Conservation (phyloP, 2,329 filamentous ascomycete genomes). For the Aspergillus spinulosporus region DNA sequence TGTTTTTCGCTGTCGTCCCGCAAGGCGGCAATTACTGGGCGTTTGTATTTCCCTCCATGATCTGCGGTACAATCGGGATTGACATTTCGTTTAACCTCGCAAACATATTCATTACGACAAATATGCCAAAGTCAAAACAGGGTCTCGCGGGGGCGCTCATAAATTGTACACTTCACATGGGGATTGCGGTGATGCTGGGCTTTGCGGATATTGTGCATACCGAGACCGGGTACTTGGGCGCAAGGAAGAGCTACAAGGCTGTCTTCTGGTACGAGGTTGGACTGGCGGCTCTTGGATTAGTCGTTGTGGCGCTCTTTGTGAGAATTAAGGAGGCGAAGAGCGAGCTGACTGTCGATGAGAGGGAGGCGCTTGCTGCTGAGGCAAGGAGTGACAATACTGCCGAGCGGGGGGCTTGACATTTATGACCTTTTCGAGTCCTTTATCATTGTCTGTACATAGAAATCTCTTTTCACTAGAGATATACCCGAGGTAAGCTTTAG, state of each 20-base stretch:
- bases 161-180: slow-evolving; percentile 69
- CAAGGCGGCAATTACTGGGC: slow-evolving; percentile 65
- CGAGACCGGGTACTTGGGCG: slow-evolving; percentile 48
- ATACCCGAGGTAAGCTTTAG: no score
- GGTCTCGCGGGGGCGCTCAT: slow-evolving; percentile 71
- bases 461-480: no score
- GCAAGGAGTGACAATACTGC: neutral
- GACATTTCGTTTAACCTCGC: slow-evolving; percentile 75
- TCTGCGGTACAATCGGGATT: slow-evolving; percentile 68
- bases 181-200: slow-evolving; percentile 70
- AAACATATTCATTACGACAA: slow-evolving; percentile 76
- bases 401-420: neutral
- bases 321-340: slow-evolving; percentile 57
- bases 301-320: slow-evolving; percentile 56
- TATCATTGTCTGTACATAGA: neutral
- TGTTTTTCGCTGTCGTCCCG: slow-evolving; percentile 67
- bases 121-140: slow-evolving; percentile 65
- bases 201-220: slow-evolving; percentile 65
- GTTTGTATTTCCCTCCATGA: slow-evolving; percentile 65
- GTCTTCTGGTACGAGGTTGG: slow-evolving; percentile 66
- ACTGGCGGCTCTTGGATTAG: slow-evolving; percentile 53
- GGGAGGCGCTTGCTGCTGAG: slow-evolving; percentile 26
- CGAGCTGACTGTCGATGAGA: slow-evolving; percentile 60
- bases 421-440: neutral
- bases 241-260: slow-evolving; percentile 59